Base-by-base conservation (phyloP, 2,329 filamentous ascomycete species). In the Cryphonectria naterciae region DNA sequence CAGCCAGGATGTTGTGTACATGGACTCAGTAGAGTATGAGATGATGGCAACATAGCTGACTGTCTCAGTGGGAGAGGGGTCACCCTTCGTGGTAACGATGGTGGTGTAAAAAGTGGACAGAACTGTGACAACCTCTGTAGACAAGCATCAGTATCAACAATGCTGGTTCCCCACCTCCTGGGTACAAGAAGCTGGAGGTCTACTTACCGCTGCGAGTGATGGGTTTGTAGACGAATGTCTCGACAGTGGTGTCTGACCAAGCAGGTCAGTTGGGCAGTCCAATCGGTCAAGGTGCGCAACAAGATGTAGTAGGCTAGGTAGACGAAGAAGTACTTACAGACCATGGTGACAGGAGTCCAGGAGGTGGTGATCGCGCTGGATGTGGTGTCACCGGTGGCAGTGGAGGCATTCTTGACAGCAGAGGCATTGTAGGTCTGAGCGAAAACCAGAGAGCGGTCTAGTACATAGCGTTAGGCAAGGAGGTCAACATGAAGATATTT, bases 321-420 rank as follows among this genome's bases (percentile, higher is more conserved):
- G 32, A 17, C 32, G 13, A 58, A 32, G 8, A 58, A 58, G 19
- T 13, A 61, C 58, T 61, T 61, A 61, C 58, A 37, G 11, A 39
- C 35, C 58, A 61, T 37, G 22, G 58, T 61, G 19, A 61, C 58
- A 61, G 58, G 35, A 37, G 58, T 61, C 58, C 58, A 61, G 15
- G 58, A 61, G 32, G 58, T 61, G 2, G 32, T 61, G 35, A 61
- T 39, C 17, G 8, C 11, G 32, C 17, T 39, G 32, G 19, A 37
- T 7, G 22, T 22, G 32, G 32, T 13, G 17, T 15, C 32, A n/a
- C 4, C 35, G 15, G 28, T 11, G 8, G 19, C 10, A n/a, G 35
- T n/a, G 4, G 58, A 19, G 25, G 32, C 35, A n/a, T 37, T 61
- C 25, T 19, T 19, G 35, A 19, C 28, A 32, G 35, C 32, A 61